phyloP scores from a whole-genome alignment of 2,329 filamentous ascomycete species.

The Alternaria arborescens region DNA sequence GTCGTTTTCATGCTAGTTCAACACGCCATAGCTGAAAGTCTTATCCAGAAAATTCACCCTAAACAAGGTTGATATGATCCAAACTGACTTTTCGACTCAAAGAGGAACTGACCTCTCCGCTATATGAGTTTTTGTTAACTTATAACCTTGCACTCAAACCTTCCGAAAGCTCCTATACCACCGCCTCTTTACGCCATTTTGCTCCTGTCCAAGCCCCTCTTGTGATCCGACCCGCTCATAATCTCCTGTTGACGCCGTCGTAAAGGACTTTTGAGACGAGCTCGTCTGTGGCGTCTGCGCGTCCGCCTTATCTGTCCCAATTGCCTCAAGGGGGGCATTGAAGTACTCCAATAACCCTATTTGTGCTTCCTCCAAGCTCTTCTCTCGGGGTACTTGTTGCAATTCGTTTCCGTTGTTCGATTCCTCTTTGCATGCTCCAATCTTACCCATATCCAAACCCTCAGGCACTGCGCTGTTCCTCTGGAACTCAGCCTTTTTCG shows the following conservation, averaged over 20 bases:
- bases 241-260: background rate
- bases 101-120: background rate
- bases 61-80: too few relatives aligned
- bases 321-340: background rate
- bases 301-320: background rate
- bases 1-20: background rate
- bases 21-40: background rate
- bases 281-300: background rate
- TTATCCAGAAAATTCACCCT: background rate
- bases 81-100: background rate
- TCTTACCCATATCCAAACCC: conserved; percentile 5
- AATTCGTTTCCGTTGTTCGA: rapidly evolving
- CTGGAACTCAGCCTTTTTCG: background rate
- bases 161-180: conserved; percentile 24
- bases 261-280: background rate
- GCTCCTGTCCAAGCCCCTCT: background rate
- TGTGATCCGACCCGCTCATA: conserved; percentile 9
- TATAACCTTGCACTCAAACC: background rate
- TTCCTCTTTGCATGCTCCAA: background rate
- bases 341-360: background rate
- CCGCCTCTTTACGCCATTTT: conserved; percentile 17
- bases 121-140: too few relatives aligned
- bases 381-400: background rate
- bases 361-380: background rate
- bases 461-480: conserved; percentile 10